A percentile compares a stretch with the other conserved stretches of the same genome.
Conservation (phyloP, 352 stramenopile genomes). For the Blastocystis sp. region DNA sequence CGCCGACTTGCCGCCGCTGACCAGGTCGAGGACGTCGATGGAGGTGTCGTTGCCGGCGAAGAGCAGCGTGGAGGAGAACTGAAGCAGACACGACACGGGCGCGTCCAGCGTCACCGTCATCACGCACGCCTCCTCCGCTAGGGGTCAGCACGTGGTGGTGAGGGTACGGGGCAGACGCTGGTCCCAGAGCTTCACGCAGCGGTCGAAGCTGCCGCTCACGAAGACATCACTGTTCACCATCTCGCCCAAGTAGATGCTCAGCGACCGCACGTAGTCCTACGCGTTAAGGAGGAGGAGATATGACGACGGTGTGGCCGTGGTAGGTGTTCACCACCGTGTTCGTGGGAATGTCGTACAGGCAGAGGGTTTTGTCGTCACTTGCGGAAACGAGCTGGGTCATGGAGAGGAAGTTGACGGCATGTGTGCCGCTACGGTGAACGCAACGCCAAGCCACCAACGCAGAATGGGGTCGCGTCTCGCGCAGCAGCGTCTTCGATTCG, state of each 20-base stretch:
- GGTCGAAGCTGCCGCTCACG: conserved; percentile 65
- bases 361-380: conserved; percentile 63
- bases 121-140: conserved; percentile 8
- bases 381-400: conserved; percentile 63
- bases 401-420: conserved; percentile 50
- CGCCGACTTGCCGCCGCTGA: conserved; percentile 1
- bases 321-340: conserved; percentile 63
- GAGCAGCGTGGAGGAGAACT: conserved; percentile 22
- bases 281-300: neutral
- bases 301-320: conserved; percentile 47
- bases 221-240: conserved; percentile 11
- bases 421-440: neutral
- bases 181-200: conserved; percentile 69
- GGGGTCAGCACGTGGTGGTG: neutral
- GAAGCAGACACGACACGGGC: conserved; percentile 23
- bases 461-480: conserved; percentile 37
- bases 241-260: neutral
- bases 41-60: conserved; percentile 28
- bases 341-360: conserved; percentile 67
- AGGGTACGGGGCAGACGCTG: conserved; percentile 9
- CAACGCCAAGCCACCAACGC: neutral
- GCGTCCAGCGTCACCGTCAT: conserved; percentile 9
- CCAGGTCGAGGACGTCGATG: conserved; percentile 28
- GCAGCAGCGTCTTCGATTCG: conserved; percentile 67
- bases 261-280: conserved; percentile 62